A percentile compares a stretch with the other conserved stretches of the same genome.
Conservation (phyloP, 2,329 filamentous ascomycete species). For the Coniochaeta sp. region DNA sequence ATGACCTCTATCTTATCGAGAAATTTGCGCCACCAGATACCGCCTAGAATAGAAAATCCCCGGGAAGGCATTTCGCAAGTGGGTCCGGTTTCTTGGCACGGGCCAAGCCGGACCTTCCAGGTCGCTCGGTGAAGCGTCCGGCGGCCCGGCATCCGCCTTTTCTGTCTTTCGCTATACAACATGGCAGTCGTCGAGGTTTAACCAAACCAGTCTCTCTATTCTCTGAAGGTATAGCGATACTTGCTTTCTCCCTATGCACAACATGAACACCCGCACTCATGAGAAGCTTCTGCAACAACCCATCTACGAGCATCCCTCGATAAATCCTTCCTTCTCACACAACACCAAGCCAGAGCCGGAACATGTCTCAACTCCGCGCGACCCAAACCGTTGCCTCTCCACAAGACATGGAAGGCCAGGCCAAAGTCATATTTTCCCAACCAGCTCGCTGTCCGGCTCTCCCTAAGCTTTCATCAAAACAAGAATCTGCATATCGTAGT, state of each 20-base stretch:
- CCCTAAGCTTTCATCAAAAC: too few relatives aligned
- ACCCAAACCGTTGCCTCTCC: neutral
- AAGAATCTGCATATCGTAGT: too few relatives aligned
- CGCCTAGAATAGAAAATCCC: neutral
- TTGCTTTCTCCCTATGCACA: neutral
- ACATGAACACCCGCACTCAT: neutral
- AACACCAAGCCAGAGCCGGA: neutral
- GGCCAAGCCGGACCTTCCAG: neutral
- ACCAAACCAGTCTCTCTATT: neutral
- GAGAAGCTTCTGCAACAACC: neutral
- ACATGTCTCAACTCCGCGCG: neutral
- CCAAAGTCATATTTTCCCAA: neutral
- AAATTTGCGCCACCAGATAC: conserved; percentile 10
- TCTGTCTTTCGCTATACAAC: too few relatives aligned
- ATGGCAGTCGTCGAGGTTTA: neutral
- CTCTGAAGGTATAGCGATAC: neutral
- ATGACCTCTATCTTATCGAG: conserved; percentile 4
- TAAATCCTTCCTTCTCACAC: neutral
- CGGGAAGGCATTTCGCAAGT: neutral
- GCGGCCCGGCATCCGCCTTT: too few relatives aligned
- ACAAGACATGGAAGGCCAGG: neutral
- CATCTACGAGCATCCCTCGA: neutral
- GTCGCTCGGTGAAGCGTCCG: too few relatives aligned
- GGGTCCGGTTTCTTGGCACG: neutral
- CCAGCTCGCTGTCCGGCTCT: too few relatives aligned